Evolutionary conservation across 1,284 basidiomycete genomes (phyloP).

Genomic region (Apiotrichum gamsii): DNA sequence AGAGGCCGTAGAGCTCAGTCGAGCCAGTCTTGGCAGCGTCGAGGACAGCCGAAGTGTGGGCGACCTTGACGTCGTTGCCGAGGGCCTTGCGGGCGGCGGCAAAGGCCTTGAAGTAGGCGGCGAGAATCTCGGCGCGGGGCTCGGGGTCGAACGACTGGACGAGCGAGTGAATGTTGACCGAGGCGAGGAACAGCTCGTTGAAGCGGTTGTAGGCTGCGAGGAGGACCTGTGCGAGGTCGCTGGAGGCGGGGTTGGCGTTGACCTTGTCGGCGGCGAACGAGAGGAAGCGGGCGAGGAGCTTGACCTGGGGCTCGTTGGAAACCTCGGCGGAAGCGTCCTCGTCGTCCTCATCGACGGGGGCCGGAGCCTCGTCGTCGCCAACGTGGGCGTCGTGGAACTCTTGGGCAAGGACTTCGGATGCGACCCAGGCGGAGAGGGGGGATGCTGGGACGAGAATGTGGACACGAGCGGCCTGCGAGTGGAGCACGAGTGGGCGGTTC

Average conservation of each 20-base stretch:
- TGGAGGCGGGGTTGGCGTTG: conserved; percentile 52
- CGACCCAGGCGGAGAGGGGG: conserved; percentile 70
- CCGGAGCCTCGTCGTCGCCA: conserved; percentile 33
- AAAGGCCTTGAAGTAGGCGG: conserved; percentile 73
- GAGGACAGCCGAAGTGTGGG: conserved; percentile 68
- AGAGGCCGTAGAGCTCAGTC: conserved; percentile 83
- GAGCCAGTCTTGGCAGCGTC: conserved; percentile 61
- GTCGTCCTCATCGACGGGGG: conserved; percentile 43
- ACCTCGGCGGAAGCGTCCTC: conserved; percentile 29
- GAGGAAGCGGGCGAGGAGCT: conserved; percentile 74
- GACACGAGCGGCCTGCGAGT: conserved; percentile 48
- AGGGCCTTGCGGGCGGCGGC: conserved; percentile 62
- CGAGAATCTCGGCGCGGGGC: conserved; percentile 66
- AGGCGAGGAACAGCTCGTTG: conserved; percentile 66
- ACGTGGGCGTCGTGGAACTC: conserved; percentile 66
- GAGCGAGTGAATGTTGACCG: conserved; percentile 65
- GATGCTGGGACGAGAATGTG: conserved; percentile 75
- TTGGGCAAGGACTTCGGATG: conserved; percentile 77
- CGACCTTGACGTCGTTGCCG: conserved; percentile 56
- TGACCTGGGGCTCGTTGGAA: conserved; percentile 57
- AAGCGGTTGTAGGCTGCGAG: conserved; percentile 68
- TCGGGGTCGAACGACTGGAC: conserved; percentile 68
- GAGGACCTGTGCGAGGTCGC: conserved; percentile 60
- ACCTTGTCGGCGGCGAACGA: conserved; percentile 62
- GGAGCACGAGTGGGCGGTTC: conserved; percentile 47